Percentiles rank a stretch among this genome's conserved stretches.
phyloP scores from a whole-genome alignment of 2,329 filamentous ascomycete species.

The Colletotrichum karsti region DNA sequence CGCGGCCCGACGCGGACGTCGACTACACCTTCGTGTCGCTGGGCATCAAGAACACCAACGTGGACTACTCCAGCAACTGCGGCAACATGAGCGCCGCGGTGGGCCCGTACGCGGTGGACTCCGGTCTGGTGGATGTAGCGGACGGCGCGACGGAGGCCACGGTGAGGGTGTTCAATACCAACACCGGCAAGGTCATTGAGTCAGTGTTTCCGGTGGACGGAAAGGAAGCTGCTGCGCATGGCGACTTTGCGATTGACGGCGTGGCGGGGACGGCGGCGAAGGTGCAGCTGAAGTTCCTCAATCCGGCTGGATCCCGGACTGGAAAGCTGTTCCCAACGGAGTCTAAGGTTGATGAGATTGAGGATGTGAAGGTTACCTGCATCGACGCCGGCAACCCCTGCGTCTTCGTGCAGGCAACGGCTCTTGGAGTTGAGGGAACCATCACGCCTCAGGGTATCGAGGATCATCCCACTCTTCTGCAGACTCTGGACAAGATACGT shows the following conservation, averaged over 20 bases:
- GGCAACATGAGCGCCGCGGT: conserved; percentile 78
- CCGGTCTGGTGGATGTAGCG: conserved; percentile 49
- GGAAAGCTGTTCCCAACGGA: conserved; percentile 69
- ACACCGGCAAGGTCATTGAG: conserved; percentile 71
- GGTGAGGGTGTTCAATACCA: conserved; percentile 75
- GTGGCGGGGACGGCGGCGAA: conserved; percentile 66
- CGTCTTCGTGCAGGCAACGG: conserved; percentile 65
- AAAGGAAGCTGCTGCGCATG: conserved; percentile 55
- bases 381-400: conserved; percentile 72
- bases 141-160: conserved; percentile 44
- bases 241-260: conserved; percentile 70
- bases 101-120: conserved; percentile 71
- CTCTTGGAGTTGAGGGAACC: conserved; percentile 57
- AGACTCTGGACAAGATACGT: conserved; percentile 64
- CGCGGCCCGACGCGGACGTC: conserved; percentile 61
- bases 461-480: conserved; percentile 49
- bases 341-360: conserved; percentile 58
- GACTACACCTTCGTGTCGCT: conserved; percentile 79
- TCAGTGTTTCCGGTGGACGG: conserved; percentile 62
- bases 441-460: conserved; percentile 65
- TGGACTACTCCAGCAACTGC: conserved; percentile 77
- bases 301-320: conserved; percentile 71
- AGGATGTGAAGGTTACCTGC: conserved; percentile 60
- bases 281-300: conserved; percentile 68
- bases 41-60: conserved; percentile 65